A percentile compares a stretch with the other conserved stretches of the same genome.
Conservation (phyloP, 768 basidiomycete genomes). For the Termitomyces sp. region DNA sequence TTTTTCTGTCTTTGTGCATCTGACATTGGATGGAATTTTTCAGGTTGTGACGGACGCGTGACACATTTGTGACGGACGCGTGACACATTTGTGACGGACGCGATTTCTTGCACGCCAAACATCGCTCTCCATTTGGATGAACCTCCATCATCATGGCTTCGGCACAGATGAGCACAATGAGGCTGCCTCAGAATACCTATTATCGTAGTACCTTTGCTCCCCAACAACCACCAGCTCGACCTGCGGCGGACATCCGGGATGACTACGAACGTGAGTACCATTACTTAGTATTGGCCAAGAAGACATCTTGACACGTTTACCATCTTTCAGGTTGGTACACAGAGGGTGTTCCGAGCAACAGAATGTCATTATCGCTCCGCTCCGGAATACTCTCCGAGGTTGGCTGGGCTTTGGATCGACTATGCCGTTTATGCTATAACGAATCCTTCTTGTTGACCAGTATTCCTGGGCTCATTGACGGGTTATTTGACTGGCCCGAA, state of each 20-base stretch:
- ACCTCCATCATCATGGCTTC: conserved; percentile 10
- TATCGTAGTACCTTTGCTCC: conserved; percentile 29
- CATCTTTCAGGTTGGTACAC: conserved; percentile 73
- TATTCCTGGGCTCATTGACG: conserved; percentile 79
- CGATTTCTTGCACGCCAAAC: too few species aligned
- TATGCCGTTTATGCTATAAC: conserved; percentile 77
- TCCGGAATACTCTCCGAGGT: conserved; percentile 83
- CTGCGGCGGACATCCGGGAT: conserved; percentile 54
- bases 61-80: conserved; percentile 22
- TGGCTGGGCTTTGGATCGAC: conserved; percentile 85
- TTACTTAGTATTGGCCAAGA: neutral
- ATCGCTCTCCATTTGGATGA: neutral
- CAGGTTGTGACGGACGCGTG: conserved; percentile 13
- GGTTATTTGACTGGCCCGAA: conserved; percentile 86
- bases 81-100: too few species aligned
- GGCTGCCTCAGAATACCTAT: conserved; percentile 23
- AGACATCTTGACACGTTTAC: conserved; percentile 14
- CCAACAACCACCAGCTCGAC: conserved; percentile 23
- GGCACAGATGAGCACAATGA: conserved; percentile 14
- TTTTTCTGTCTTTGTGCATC: neutral
- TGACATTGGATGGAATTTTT: neutral
- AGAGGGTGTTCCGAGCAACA: conserved; percentile 74
- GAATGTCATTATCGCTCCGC: conserved; percentile 86
- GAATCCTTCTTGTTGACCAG: conserved; percentile 72
- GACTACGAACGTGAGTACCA: conserved; percentile 69